Evolutionary conservation across 371 early-diverging fungal species (phyloP), one percentile per base, ranked within the genome.

Genomic region (Coemansia sp.): DNA sequence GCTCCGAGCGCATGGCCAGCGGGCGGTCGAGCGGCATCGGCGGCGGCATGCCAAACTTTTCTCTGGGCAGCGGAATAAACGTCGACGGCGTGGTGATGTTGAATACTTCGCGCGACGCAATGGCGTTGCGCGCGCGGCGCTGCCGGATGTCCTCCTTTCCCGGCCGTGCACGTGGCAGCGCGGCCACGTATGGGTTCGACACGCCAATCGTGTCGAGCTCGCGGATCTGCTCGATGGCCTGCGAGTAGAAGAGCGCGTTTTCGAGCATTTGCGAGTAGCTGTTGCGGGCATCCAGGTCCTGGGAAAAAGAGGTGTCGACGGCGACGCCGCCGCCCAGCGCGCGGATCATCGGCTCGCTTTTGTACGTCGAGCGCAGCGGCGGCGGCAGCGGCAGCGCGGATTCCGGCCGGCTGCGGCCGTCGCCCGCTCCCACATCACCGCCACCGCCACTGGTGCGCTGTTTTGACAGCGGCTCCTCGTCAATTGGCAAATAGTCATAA

Each of bases 201-300:
- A 67, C 55, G 16, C 54, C 62, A 7, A 49, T 49, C 4, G 44
- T 57, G 42, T 72, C 72, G 12, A 44, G 48, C 16, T 67, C 64
- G 32, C 64, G 59, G 48, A 72, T 67, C 64, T 72, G 64, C 50
- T 60, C 53, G 5, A 72, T 59, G 2, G 72, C 68, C 42, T 67
- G 68, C 60, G 72, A 72, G 51, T 72, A 72, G 40, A 72, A 72
- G 33, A 72, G 57, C 38, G 72, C 72, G 50, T 67, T 72, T 32
- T 72, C 72, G 42, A 72, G 60, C 59, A 62, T 72, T 57, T 63
- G 72, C 56, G 72, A 72, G 42, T 72, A 72, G 54, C 58, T 67
- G 68, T 53, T 57, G 32, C 50, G 60, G 4, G 49, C 32, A 14
- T 52, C 51, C 9, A 29, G n/a, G 37, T 58, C 58, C 48, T 48